Conservation (phyloP, 768 basidiomycete genomes). For the Trametes punicea region DNA sequence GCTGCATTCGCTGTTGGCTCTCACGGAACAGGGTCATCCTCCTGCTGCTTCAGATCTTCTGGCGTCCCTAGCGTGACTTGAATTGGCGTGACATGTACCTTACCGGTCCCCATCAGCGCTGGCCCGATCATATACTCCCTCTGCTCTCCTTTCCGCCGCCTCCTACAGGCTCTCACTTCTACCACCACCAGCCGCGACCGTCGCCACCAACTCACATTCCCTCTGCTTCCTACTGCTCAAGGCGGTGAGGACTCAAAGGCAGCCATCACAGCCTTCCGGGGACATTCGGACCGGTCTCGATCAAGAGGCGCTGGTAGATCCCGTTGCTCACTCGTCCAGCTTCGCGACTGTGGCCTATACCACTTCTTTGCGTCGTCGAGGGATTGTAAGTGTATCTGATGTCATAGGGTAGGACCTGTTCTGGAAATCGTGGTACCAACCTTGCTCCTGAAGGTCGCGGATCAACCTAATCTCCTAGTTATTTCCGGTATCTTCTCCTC, state of each 20-base stretch:
- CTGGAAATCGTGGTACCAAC: background rate
- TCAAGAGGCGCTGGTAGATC: background rate
- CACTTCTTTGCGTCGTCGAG: background rate
- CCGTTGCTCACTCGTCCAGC: too few species aligned
- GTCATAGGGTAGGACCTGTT: background rate
- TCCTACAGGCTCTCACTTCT: slow-evolving; percentile 5
- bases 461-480: slow-evolving; percentile 7
- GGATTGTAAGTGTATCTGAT: background rate
- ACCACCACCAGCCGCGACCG: background rate
- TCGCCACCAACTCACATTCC: background rate
- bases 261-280: background rate
- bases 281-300: background rate
- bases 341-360: too few species aligned
- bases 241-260: background rate
- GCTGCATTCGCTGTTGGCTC: slow-evolving; percentile 2
- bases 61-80: background rate
- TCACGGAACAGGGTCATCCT: background rate
- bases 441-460: background rate
- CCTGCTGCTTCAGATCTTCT: background rate
- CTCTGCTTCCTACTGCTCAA: background rate
- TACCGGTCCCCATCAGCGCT: slow-evolving; percentile 6
- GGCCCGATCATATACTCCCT: background rate
- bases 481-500: background rate
- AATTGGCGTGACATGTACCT: slow-evolving; percentile 14
- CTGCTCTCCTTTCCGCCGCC: background rate